phyloP scores from a whole-genome alignment of 495 filamentous ascomycete species.

The Aspergillus carlsbadensis region DNA sequence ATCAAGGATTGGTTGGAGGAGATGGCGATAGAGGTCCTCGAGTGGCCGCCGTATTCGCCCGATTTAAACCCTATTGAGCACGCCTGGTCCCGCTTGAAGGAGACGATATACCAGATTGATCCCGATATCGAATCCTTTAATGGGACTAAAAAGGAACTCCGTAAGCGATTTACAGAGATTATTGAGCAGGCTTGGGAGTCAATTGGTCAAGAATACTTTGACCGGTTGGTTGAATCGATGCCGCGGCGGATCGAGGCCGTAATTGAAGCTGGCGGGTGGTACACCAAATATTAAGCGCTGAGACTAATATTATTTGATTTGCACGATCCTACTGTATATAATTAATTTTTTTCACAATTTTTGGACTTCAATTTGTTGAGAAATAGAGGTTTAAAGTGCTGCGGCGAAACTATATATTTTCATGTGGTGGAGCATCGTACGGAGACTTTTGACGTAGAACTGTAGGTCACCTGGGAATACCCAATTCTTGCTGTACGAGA shows the following conservation, averaged over 20 bases:
- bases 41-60: not conserved
- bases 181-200: not conserved
- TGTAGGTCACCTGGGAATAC: conserved; percentile 52
- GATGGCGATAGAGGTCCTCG: not conserved
- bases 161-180: not conserved
- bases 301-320: too few species aligned
- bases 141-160: not conserved
- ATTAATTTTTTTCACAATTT: too few species aligned
- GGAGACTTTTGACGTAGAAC: too few species aligned
- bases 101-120: not conserved
- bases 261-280: not conserved
- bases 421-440: too few species aligned
- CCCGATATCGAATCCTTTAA: not conserved
- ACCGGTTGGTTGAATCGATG: not conserved
- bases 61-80: not conserved
- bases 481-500: conserved; percentile 60
- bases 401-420: too few species aligned
- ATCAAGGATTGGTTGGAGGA: too few species aligned
- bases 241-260: not conserved
- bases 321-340: too few species aligned
- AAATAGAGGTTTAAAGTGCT: too few species aligned
- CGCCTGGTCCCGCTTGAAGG: not conserved
- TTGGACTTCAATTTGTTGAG: too few species aligned
- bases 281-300: not conserved
- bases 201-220: not conserved